Conservation (phyloP, 371 early-diverging fungal species). For the Nematocida sp. region DNA sequence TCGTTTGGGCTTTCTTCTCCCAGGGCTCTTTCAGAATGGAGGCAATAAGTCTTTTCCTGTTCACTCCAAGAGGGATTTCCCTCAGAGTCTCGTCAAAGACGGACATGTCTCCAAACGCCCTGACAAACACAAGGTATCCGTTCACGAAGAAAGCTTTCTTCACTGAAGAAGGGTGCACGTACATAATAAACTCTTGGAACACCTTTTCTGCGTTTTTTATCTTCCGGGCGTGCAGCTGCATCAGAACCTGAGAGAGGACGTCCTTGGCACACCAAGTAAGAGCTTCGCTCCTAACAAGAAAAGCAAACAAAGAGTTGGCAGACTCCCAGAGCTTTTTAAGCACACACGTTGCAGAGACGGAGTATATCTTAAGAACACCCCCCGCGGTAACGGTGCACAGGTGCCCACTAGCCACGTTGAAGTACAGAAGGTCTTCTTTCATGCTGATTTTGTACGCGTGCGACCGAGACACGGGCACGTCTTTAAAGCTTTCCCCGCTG, state of each 20-base stretch:
- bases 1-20: background rate
- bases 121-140: conserved; percentile 29
- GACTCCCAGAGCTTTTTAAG: conserved; percentile 37
- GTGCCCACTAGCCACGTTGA: conserved; percentile 13
- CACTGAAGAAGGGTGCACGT: background rate
- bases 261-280: conserved; percentile 25
- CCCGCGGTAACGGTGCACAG: background rate
- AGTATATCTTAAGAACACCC: conserved; percentile 18
- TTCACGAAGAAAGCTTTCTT: conserved; percentile 42
- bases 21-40: conserved; percentile 26
- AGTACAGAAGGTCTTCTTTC: conserved; percentile 27
- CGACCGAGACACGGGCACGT: background rate
- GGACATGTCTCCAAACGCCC: conserved; percentile 21
- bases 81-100: conserved; percentile 43
- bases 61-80: conserved; percentile 39
- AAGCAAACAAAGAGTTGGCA: conserved; percentile 26
- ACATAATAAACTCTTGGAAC: conserved; percentile 32
- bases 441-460: conserved; percentile 26
- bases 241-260: background rate
- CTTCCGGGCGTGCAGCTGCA: conserved; percentile 8
- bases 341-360: background rate
- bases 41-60: conserved; percentile 7
- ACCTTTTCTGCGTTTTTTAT: conserved; percentile 33
- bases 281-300: conserved; percentile 12
- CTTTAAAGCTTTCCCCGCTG: background rate